A percentile compares a stretch with the other conserved stretches of the same genome.
Conservation (phyloP, 805 yeast species). For the Grigorovia jiainica region DNA sequence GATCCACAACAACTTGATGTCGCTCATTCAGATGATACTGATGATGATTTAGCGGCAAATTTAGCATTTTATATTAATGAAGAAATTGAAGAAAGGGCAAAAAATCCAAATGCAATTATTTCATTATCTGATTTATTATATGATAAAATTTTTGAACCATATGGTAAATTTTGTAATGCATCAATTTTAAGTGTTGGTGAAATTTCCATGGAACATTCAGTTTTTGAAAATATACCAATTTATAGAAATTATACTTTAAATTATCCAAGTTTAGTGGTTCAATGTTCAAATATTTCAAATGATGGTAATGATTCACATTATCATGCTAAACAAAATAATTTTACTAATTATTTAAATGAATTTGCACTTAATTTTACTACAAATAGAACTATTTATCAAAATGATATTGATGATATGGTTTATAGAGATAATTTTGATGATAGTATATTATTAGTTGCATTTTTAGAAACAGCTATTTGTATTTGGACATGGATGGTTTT, state of each 20-base stretch:
- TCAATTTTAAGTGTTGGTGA: slow-evolving; percentile 13
- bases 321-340: slow-evolving; percentile 1
- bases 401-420: slow-evolving; percentile 5
- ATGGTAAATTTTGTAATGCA: slow-evolving; percentile 9
- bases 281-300: slow-evolving; percentile 6
- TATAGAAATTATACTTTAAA: slow-evolving; percentile 10
- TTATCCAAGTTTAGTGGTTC: slow-evolving; percentile 15
- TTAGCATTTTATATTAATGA: background rate
- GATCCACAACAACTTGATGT: too few species aligned
- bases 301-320: background rate
- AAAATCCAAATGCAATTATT: background rate
- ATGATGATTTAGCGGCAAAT: too few species aligned
- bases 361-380: slow-evolving; percentile 1
- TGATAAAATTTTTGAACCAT: slow-evolving; percentile 6
- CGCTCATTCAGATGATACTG: too few species aligned
- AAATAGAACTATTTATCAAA: background rate
- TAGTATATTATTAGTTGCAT: slow-evolving; percentile 37
- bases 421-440: slow-evolving; percentile 29
- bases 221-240: background rate
- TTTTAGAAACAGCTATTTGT: slow-evolving; percentile 45
- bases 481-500: slow-evolving; percentile 66
- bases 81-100: background rate
- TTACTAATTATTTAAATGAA: background rate
- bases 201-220: slow-evolving; percentile 2
- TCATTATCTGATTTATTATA: slow-evolving; percentile 8